phyloP scores from a whole-genome alignment of 257 asterid species.

The Solanum sitiens region DNA sequence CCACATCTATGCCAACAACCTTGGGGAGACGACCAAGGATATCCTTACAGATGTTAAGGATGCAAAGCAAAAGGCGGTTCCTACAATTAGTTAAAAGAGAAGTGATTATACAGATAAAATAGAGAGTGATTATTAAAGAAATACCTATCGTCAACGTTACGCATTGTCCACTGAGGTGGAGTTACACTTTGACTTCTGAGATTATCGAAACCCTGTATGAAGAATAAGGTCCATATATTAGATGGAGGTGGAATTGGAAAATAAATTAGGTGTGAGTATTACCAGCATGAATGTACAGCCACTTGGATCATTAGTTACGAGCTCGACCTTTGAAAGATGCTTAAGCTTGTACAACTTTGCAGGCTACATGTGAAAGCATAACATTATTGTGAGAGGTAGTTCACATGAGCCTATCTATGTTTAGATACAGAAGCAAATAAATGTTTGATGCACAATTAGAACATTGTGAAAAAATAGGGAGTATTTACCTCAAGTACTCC shows the following conservation, averaged over 20 bases:
- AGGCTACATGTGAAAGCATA: conserved; percentile 36
- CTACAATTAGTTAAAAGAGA: conserved; percentile 24
- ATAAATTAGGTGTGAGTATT: conserved; percentile 1
- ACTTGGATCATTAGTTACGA: conserved; percentile 82
- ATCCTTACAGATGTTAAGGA: conserved; percentile 82
- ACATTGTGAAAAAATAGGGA: not conserved
- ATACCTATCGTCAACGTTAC: conserved; percentile 92
- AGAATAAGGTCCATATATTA: not conserved
- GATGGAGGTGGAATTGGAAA: not conserved
- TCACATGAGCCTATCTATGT: not conserved
- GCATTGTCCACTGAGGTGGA: conserved; percentile 99
- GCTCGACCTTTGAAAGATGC: conserved; percentile 96
- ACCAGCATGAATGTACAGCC: conserved; percentile 98
- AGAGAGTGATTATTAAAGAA: not conserved
- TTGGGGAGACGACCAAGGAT: conserved; percentile 75
- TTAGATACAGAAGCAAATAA: not conserved
- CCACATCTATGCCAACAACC: conserved; percentile 95
- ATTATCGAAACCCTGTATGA: conserved; percentile 83
- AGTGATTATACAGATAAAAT: not conserved
- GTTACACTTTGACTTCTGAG: conserved; percentile 90
- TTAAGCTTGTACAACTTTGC: conserved; percentile 89
- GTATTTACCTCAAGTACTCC: conserved; percentile 81
- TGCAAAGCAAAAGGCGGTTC: conserved; percentile 78
- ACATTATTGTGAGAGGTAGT: conserved; percentile 4
- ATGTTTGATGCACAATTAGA: not conserved